phyloP scores from a whole-genome alignment of 306 rosid species.

The Sicyos edulis region DNA sequence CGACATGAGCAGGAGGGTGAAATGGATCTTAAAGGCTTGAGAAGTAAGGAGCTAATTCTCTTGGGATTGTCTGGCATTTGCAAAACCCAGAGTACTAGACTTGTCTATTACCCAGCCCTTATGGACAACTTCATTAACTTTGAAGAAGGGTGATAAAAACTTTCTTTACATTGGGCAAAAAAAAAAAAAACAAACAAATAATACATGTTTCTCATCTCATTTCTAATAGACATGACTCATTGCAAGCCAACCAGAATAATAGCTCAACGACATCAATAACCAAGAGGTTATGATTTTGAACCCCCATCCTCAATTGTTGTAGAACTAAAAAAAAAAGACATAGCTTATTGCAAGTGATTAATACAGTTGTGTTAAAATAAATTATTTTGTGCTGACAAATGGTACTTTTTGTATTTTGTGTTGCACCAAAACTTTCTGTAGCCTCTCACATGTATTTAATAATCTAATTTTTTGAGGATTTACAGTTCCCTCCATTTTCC shows the following conservation, averaged over 20 bases:
- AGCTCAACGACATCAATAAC: too few species aligned
- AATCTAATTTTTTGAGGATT: not conserved
- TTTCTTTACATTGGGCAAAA: not conserved
- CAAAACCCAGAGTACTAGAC: not conserved
- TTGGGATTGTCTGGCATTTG: not conserved
- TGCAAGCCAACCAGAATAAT: not conserved
- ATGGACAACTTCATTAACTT: not conserved
- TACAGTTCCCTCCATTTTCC: not conserved
- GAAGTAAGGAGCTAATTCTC: not conserved
- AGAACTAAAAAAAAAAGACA: too few species aligned
- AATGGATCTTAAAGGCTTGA: too few species aligned
- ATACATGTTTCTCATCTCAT: slow-evolving; percentile 1
- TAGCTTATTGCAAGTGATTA: not conserved
- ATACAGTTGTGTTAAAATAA: not conserved
- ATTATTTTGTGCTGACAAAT: not conserved
- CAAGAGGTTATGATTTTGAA: too few species aligned
- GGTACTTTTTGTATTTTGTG: not conserved
- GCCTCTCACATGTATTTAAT: not conserved
- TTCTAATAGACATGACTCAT: not conserved
- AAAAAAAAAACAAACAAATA: not conserved
- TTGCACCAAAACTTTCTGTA: not conserved
- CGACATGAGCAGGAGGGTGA: too few species aligned
- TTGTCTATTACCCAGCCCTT: not conserved
- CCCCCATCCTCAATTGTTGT: too few species aligned
- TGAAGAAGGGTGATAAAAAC: not conserved